phyloP scores from a whole-genome alignment of 495 filamentous ascomycete genomes.

The Cercophora newfieldiana region DNA sequence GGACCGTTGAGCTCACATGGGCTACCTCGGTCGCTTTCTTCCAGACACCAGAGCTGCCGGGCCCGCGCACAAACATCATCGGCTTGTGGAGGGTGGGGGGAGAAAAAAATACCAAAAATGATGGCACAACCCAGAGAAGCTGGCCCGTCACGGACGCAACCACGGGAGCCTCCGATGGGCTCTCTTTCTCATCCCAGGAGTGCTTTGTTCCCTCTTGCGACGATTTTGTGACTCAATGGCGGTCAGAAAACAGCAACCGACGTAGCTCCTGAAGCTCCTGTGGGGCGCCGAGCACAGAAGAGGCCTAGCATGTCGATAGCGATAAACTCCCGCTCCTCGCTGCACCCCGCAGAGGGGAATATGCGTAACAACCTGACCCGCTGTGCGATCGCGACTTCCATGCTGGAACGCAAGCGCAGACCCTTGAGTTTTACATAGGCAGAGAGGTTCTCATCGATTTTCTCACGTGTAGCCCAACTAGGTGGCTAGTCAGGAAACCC shows the following conservation, averaged over 20 bases:
- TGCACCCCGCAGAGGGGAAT: background rate
- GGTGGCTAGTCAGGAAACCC: no score
- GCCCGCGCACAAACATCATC: slow-evolving; percentile 25
- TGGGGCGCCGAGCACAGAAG: slow-evolving; percentile 2
- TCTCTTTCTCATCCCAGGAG: slow-evolving; percentile 5
- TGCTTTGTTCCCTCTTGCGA: slow-evolving; percentile 1
- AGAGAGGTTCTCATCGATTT: no score
- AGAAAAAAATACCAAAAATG: background rate
- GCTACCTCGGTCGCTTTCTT: slow-evolving; percentile 28
- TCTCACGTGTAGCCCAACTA: no score
- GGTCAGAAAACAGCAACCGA: background rate
- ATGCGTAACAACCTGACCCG: background rate
- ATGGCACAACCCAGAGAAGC: background rate
- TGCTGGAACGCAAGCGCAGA: no score
- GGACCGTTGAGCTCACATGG: slow-evolving; percentile 19
- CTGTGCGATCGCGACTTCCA: background rate
- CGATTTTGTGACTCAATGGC: slow-evolving; percentile 3
- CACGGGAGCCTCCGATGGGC: background rate
- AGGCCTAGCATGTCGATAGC: background rate
- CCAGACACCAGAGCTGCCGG: slow-evolving; percentile 22
- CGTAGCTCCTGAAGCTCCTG: slow-evolving; percentile 8
- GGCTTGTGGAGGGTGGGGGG: background rate
- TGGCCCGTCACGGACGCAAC: slow-evolving; percentile 17
- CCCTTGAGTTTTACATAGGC: no score
- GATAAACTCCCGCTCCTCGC: background rate